Conservation (phyloP, 306 rosid species). For the Cicer yamashitae region DNA sequence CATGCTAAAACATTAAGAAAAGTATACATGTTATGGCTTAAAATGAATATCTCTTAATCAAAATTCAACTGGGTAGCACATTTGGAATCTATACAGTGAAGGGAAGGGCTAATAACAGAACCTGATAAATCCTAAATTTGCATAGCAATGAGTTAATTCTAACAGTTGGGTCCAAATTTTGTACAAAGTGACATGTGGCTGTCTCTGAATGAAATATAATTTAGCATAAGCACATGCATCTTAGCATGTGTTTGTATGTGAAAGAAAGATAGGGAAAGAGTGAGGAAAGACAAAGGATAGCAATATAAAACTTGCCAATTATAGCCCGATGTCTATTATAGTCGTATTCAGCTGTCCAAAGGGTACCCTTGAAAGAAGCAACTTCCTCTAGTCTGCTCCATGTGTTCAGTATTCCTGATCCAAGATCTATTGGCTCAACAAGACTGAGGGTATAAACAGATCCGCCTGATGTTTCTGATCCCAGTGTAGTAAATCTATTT, state of each 20-base stretch:
- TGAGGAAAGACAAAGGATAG: neutral
- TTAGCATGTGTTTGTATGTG: neutral
- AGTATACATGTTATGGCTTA: neutral
- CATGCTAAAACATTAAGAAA: constrained; percentile 25
- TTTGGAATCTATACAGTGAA: neutral
- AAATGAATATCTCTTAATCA: constrained; percentile 31
- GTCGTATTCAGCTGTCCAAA: constrained; percentile 85
- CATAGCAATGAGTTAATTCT: constrained; percentile 1
- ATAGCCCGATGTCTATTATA: constrained; percentile 63
- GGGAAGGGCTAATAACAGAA: constrained; percentile 15
- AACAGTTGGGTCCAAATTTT: constrained; percentile 8
- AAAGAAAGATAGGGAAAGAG: constrained; percentile 2
- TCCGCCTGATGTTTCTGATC: constrained; percentile 77
- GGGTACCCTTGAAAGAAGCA: constrained; percentile 68
- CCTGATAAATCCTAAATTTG: constrained; percentile 4
- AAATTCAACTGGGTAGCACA: constrained; percentile 29
- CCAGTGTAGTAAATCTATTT: constrained; percentile 74
- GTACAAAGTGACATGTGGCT: constrained; percentile 10
- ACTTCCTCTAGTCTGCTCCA: constrained; percentile 61
- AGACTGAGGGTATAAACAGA: constrained; percentile 64
- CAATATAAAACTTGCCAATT: constrained; percentile 61
- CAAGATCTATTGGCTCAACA: constrained; percentile 62
- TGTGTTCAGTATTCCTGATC: constrained; percentile 47
- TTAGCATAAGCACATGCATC: constrained; percentile 6
- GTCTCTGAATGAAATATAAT: constrained; percentile 11